Evolutionary conservation across 2,329 filamentous ascomycete genomes (phyloP), one percentile per base, ranked within the genome.

Genomic region (Ophiostoma himal-ulmi): DNA sequence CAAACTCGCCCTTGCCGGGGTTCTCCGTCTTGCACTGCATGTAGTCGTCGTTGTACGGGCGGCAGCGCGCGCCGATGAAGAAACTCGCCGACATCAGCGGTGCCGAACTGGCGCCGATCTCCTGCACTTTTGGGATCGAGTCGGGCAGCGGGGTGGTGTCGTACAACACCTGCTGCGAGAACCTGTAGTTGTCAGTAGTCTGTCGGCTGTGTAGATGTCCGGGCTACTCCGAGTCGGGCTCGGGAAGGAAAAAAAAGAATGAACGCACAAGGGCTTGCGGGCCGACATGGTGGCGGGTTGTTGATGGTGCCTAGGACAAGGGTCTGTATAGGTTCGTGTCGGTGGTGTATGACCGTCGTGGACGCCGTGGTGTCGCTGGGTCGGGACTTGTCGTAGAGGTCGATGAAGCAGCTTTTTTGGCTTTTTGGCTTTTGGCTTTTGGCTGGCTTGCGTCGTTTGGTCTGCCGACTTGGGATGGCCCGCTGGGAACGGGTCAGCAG

Each of bases 21-120:
- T 93, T 89, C 83, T 97, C 93, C 76, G 88, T 92, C 90, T 99
- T 99, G 91, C 95, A 99, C 84, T 96, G 92, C 94, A 99, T 99
- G 83, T 91, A 99, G 83, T 99, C 95, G 85, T 99, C 95, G 82
- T 98, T 98, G 86, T 94, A 99, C 71, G 91, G 85, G 80, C 88
- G 91, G 89, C 95, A 99, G 78, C 94, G 90, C 75, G 93, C 94
- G 74, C 95, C 95, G 79, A 99, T 99, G 81, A 98, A 99, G 86
- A 92, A 99, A 69, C 93, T 89, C 41, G 95, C 95, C 74, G 92
- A 96, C 72, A 96, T 85, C 64, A 99, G 87, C 70, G 95, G 95
- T 54, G 94, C 95, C 71, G 94, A 98, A 78, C 90, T 96, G 78
- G 93, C 88, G 78, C 95, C 95, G 75, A 99, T 88, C 83, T 99